Base-by-base conservation (phyloP, 1,139 yeast genomes). In the Torulaspora globosa region DNA sequence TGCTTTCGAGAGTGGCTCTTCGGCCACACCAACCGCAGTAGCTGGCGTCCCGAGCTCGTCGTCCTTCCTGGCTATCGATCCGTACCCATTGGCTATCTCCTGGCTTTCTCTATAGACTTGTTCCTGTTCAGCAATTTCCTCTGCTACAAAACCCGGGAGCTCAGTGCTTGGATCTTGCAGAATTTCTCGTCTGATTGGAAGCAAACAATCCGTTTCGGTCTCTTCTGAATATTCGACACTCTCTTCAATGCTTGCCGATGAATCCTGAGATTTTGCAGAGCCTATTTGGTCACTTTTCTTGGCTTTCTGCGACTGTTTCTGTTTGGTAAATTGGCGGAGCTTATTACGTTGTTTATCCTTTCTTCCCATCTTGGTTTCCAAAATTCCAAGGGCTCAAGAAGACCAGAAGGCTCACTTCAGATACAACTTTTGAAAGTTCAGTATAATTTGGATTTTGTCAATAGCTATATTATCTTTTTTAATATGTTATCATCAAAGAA, bases 91-190 rank as follows among this genome's bases (percentile, higher is more conserved):
- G 29, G 12, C 35, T 2, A 14, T 16, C 19, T 32, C 29, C 16
- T 31, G 42, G 3, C 37, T 36, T 35, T 48, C 51, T 31, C 44
- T 27, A 29, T 39, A 43, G 2, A 37, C 44, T 21, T 60, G 61
- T 12, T 55, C 56, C 39, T 59, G 62, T 26, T 45, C 50, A 27
- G 60, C 65, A 8, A 63, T 41, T 42, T 62, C 66, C 11, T 61
- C 55, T 7, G 66, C 66, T 11, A 64, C 52, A 35, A 65, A 50
- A 5, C 69, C 69, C 0, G 66, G 57, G 3, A 64, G 26, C 10
- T 56, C 68, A 2, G 59, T 54, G 4, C 65, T 51, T 0, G 67
- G 63, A 40, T 50, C 52, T 41, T 49, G 52, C 19, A 52, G 27
- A 15, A 50, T 39, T 15, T 45, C 50, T 12, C 15, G 39, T 35